Base-by-base conservation (phyloP, 208 protist genomes). In the Jaenimonas drosophilae region DNA sequence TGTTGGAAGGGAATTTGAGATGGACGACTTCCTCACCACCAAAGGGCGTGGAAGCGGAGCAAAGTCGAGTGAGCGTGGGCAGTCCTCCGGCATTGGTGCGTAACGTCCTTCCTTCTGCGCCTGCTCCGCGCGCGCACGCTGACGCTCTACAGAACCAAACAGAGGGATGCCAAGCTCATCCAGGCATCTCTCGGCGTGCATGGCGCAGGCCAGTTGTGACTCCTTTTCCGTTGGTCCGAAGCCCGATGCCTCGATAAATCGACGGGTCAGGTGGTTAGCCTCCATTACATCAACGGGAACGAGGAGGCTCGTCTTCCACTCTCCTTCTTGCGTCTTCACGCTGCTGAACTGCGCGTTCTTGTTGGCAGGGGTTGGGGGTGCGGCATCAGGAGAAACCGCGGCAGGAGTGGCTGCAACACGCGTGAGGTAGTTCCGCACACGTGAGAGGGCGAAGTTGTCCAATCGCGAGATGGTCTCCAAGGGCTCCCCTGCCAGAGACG, bases 101-200 rank as follows among this genome's bases (percentile, higher is more conserved):
- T 47, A 67, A 44, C 75, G 75, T 29, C 76, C 59, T 14, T 25
- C 65, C 32, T 77, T 40, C 41, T 56, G 39, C 4, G 64, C 71
- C 54, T 54, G 54, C 41, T 64, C 55, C 17, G 48, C 66, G 11
- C 59, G 52, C 37, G 60, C 52, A 0, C 59, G 29, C 49, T 80
- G 71, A 11, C 64, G 39, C 24, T 54, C 38, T 1, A 44, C 55
- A 3, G 66, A 70, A 25, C 49, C 49, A 30, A 72, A 80, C 23
- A 80, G 41, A 9, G 59, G 62, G n/a, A 80, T 52, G 24, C 66
- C 61, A 2, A 67, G 29, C 14, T 42, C 39, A 50, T 80, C 66
- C 9, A 80, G 56, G 38, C 50, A 70, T 11, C 57, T 37, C 47
- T 80, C 71, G 27, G 56, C 71, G 53, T 80, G 71, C 71, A 75